Conservation (phyloP, 371 early-diverging fungal species). For the Lichtheimia ramosa region DNA sequence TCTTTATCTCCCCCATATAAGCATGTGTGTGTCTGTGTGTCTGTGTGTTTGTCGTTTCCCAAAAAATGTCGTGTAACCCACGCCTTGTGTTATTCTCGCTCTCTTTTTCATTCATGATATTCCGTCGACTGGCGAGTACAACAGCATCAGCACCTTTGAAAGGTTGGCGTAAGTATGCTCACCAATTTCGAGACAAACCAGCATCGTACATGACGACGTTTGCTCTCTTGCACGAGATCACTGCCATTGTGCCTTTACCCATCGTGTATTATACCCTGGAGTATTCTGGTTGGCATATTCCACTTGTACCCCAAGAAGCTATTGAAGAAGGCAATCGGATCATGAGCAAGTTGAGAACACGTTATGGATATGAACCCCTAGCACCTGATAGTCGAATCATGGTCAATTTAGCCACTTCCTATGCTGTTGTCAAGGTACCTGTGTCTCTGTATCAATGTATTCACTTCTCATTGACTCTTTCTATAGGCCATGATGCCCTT, state of each 20-base stretch:
- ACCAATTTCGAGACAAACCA: slow-evolving; percentile 72
- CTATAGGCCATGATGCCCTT: slow-evolving; percentile 60
- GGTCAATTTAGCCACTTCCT: slow-evolving; percentile 76
- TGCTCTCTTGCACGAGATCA: slow-evolving; percentile 85
- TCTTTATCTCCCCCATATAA: too few species aligned
- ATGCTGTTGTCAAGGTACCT: slow-evolving; percentile 87
- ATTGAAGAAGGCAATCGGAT: slow-evolving; percentile 72
- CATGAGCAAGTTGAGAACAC: slow-evolving; percentile 53
- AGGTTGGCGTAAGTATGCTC: slow-evolving; percentile 57
- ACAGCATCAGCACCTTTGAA: slow-evolving; percentile 3
- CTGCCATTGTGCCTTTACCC: slow-evolving; percentile 83
- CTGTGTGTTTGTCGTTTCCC: too few species aligned
- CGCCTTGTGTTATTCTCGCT: not conserved
- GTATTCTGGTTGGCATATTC: slow-evolving; percentile 54
- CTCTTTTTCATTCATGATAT: not conserved
- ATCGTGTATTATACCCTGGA: slow-evolving; percentile 70
- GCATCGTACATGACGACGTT: slow-evolving; percentile 82
- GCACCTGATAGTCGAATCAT: slow-evolving; percentile 55
- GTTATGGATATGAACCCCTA: slow-evolving; percentile 56
- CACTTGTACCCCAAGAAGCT: slow-evolving; percentile 61
- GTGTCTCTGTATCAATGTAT: too few species aligned
- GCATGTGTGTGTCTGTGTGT: too few species aligned
- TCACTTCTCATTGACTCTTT: not conserved
- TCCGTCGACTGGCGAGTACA: slow-evolving; percentile 2
- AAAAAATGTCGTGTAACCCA: too few species aligned